These are phyloP conservation scores for Hortaea sp. DNA, from an alignment of 2,329 filamentous ascomycete genomes.

Conservation along the genomic window DNA sequence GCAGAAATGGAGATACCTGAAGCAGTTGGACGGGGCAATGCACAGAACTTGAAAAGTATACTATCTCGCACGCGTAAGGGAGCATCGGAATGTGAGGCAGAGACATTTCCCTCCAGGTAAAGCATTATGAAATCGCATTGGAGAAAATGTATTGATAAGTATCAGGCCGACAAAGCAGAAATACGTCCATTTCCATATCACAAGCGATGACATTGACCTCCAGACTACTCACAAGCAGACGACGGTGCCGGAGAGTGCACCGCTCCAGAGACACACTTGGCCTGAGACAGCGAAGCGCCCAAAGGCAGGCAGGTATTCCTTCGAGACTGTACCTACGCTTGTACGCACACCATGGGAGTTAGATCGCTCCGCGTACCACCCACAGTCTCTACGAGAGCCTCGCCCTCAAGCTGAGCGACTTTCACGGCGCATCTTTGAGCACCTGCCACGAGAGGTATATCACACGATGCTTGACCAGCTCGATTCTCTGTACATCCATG, in stretches of 20 bases:
- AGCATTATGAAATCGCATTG: neutral
- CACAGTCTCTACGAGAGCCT: conserved; percentile 1
- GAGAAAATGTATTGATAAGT: too few species aligned
- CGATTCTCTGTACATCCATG: conserved; percentile 31
- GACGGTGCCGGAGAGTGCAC: neutral
- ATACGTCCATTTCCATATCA: conserved; percentile 15
- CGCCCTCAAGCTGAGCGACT: conserved; percentile 7
- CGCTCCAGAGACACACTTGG: conserved; percentile 11
- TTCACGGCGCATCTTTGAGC: conserved; percentile 31
- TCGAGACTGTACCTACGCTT: conserved; percentile 13
- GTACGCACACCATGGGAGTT: conserved; percentile 31
- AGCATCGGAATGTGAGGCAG: conserved; percentile 6
- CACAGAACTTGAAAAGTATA: conserved; percentile 2
- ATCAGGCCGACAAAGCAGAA: conserved; percentile 14
- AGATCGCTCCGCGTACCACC: conserved; percentile 14
- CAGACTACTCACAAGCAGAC: conserved; percentile 3
- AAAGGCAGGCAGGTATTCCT: conserved; percentile 6
- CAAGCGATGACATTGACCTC: conserved; percentile 12
- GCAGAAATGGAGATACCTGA: too few species aligned
- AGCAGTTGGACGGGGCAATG: too few species aligned
- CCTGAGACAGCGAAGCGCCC: conserved; percentile 4
- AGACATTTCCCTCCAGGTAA: conserved; percentile 13
- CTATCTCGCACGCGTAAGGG: conserved; percentile 1
- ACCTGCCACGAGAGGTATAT: conserved; percentile 44
- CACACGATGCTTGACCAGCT: conserved; percentile 45